Evolutionary conservation across 495 filamentous ascomycete genomes (phyloP).

Genomic region (Penicillium fimorum): DNA sequence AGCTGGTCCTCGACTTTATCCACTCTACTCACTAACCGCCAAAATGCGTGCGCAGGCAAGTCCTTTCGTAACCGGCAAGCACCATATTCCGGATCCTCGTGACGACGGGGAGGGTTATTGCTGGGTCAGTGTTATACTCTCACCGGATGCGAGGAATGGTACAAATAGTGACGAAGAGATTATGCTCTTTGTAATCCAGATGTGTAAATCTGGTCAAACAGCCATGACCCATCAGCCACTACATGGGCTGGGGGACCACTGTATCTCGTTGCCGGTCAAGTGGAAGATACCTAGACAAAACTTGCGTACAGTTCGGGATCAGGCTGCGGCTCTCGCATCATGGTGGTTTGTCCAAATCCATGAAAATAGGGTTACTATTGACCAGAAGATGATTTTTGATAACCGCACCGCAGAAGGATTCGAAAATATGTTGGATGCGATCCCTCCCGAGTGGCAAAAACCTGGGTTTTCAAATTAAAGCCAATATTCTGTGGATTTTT

Average conservation of each 20-base stretch:
- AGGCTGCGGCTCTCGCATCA: not conserved
- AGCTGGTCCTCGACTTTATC: not conserved
- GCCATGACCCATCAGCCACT: not conserved
- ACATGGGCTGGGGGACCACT: not conserved
- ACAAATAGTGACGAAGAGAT: not conserved
- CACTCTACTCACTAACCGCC: not conserved
- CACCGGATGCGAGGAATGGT: not conserved
- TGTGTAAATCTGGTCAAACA: not conserved
- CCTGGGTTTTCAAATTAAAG: conserved; percentile 19
- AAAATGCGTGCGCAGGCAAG: not conserved
- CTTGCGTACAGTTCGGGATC: not conserved
- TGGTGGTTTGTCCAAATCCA: not conserved
- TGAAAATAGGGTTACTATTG: not conserved
- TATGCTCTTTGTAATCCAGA: not conserved
- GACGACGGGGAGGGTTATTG: not conserved
- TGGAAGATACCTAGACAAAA: not conserved
- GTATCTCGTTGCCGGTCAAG: conserved; percentile 3
- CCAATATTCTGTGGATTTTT: too few species aligned
- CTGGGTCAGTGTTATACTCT: conserved; percentile 1
- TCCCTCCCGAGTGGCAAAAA: not conserved
- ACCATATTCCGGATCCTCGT: not conserved
- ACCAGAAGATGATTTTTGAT: not conserved
- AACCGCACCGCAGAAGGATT: not conserved
- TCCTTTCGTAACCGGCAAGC: not conserved
- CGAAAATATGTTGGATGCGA: not conserved